phyloP scores from a whole-genome alignment of 2,329 filamentous ascomycete genomes.

The Penicillium sp. region DNA sequence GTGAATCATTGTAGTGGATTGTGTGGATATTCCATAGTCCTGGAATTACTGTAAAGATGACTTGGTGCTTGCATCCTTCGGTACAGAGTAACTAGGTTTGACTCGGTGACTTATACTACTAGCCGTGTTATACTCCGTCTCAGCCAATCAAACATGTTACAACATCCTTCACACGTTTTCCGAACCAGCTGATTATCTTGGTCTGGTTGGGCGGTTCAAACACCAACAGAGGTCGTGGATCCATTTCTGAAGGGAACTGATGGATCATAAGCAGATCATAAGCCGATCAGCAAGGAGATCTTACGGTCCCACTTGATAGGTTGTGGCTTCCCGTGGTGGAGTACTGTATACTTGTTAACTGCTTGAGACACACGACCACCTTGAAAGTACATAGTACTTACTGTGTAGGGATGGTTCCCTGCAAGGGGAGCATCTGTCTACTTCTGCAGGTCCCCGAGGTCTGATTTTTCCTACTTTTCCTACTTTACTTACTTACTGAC shows the following conservation, averaged over 20 bases:
- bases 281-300: conserved; percentile 9
- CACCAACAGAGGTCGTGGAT: not conserved
- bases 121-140: conserved; percentile 1
- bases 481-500: not conserved
- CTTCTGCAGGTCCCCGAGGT: conserved; percentile 16
- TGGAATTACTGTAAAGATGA: not conserved
- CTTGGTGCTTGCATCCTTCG: too few species aligned
- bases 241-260: not conserved
- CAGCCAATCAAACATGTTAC: conserved; percentile 5
- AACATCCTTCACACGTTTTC: conserved; percentile 1
- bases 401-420: conserved; percentile 4
- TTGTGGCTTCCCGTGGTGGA: not conserved
- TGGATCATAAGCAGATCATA: conserved; percentile 2
- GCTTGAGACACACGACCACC: conserved; percentile 1
- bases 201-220: not conserved
- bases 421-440: conserved; percentile 18
- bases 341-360: not conserved
- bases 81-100: not conserved
- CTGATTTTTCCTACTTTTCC: not conserved
- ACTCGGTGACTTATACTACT: not conserved
- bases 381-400: not conserved
- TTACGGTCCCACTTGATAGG: not conserved
- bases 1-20: not conserved
- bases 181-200: not conserved
- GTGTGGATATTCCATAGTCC: not conserved